Conservation (phyloP, 2,329 filamentous ascomycete genomes). For the Hypoxylon sp. region DNA sequence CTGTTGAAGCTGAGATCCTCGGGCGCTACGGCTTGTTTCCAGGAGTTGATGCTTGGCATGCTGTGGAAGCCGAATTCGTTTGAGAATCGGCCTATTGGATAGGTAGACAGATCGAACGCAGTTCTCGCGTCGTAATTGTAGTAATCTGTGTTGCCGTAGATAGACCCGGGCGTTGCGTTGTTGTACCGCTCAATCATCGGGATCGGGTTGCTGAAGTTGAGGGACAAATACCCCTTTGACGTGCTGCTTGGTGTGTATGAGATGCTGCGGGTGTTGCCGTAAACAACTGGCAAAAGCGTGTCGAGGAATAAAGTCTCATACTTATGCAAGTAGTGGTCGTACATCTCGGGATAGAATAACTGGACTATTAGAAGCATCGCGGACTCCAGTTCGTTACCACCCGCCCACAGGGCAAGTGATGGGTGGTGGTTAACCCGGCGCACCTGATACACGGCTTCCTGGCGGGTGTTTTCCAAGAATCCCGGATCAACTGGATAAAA, state of each 20-base stretch:
- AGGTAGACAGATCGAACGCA: slow-evolving; percentile 68
- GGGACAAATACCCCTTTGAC: slow-evolving; percentile 69
- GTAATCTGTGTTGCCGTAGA: slow-evolving; percentile 73
- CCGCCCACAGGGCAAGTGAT: slow-evolving; percentile 68
- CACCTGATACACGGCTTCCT: slow-evolving; percentile 72
- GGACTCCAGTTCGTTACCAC: slow-evolving; percentile 73
- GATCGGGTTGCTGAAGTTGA: slow-evolving; percentile 67
- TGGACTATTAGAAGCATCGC: slow-evolving; percentile 63
- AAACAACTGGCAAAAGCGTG: slow-evolving; percentile 69
- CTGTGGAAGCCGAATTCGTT: slow-evolving; percentile 76
- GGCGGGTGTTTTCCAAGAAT: slow-evolving; percentile 69
- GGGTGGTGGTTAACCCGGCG: slow-evolving; percentile 67
- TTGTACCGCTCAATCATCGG: slow-evolving; percentile 71
- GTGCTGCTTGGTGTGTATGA: slow-evolving; percentile 74
- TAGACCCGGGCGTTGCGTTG: slow-evolving; percentile 65
- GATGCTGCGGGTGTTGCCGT: slow-evolving; percentile 71
- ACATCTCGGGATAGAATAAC: slow-evolving; percentile 59
- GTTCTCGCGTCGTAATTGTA: slow-evolving; percentile 70
- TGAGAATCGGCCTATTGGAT: slow-evolving; percentile 72
- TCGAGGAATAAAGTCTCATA: slow-evolving; percentile 73
- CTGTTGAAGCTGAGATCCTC: slow-evolving; percentile 71
- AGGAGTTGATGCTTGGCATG: slow-evolving; percentile 73
- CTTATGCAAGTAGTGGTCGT: slow-evolving; percentile 61
- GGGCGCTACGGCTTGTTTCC: slow-evolving; percentile 67
- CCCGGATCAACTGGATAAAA: slow-evolving; percentile 69